A percentile compares a stretch with the other conserved stretches of the same genome.
Conservation (phyloP, 1,284 basidiomycete species). For the Athelia sp. region DNA sequence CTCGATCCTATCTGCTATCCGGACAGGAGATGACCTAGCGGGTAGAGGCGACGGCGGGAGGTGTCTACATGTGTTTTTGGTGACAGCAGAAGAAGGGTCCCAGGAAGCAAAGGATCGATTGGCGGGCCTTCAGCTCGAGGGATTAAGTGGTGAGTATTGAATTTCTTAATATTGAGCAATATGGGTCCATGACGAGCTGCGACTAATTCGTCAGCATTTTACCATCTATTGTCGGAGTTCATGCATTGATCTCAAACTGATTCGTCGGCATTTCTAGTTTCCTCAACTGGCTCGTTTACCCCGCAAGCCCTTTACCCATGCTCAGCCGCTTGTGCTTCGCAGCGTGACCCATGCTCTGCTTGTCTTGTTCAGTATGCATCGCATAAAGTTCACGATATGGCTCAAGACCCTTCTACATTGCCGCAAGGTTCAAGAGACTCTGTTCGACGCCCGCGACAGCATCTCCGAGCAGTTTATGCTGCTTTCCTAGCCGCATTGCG, state of each 20-base stretch:
- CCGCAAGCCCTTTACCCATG: conserved; percentile 50
- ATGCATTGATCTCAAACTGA: not conserved
- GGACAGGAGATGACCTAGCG: conserved; percentile 13
- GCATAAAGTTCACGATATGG: no score
- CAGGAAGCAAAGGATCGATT: conserved; percentile 27
- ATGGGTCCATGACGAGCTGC: not conserved
- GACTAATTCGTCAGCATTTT: not conserved
- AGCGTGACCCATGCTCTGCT: conserved; percentile 33
- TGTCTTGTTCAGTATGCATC: conserved; percentile 32
- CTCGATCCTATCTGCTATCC: conserved; percentile 46
- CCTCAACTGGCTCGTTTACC: conserved; percentile 28
- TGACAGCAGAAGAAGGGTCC: conserved; percentile 34
- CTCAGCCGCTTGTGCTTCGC: conserved; percentile 37
- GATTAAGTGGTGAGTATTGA: conserved; percentile 42
- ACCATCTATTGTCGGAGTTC: not conserved
- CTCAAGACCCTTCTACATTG: conserved; percentile 14
- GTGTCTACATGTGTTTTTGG: conserved; percentile 48
- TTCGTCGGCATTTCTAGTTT: not conserved
- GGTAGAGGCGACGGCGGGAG: conserved; percentile 31
- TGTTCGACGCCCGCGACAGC: conserved; percentile 36
- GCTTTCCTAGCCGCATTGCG: conserved; percentile 42
- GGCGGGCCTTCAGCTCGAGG: conserved; percentile 33
- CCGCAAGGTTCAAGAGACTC: conserved; percentile 1
- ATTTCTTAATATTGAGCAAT: conserved; percentile 2
- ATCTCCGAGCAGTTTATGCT: conserved; percentile 39